A percentile compares a stretch with the other conserved stretches of the same genome.
Evolutionary conservation across 768 basidiomycete genomes (phyloP).

Genomic region (Hypholoma fasciculare): DNA sequence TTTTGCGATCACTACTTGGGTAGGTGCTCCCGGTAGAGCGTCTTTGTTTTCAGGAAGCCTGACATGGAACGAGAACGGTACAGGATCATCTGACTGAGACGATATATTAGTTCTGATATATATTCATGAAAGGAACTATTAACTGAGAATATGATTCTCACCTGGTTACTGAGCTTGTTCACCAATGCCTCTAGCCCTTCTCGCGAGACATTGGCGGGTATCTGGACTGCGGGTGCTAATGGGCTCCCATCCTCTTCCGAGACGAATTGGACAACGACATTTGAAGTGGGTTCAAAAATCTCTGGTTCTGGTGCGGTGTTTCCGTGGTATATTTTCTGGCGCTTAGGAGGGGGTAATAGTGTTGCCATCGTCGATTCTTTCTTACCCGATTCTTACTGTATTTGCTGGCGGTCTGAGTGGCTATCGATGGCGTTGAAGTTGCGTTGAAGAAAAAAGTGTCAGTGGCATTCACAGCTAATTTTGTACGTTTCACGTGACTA

Average conservation of each 20-base stretch:
- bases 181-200: conserved; percentile 87
- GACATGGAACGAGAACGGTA: conserved; percentile 92
- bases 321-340: conserved; percentile 81
- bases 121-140: conserved; percentile 4
- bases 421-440: not conserved
- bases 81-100: conserved; percentile 77
- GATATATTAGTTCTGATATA: conserved; percentile 19
- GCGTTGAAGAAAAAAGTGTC: not conserved
- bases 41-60: conserved; percentile 58
- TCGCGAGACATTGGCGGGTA: conserved; percentile 84
- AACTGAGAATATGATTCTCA: conserved; percentile 30
- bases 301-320: conserved; percentile 64
- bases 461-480: not conserved
- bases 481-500: not conserved
- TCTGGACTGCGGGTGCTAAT: conserved; percentile 84
- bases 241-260: conserved; percentile 81
- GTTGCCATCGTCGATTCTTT: conserved; percentile 63
- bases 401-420: not conserved
- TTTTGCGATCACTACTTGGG: conserved; percentile 80
- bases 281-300: conserved; percentile 45
- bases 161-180: conserved; percentile 81
- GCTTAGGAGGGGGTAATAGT: conserved; percentile 84
- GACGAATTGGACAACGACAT: conserved; percentile 90
- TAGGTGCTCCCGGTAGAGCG: conserved; percentile 54
- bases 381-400: too few species aligned